phyloP scores from a whole-genome alignment of 352 stramenopile species.

The Thraustotheca clavata region DNA sequence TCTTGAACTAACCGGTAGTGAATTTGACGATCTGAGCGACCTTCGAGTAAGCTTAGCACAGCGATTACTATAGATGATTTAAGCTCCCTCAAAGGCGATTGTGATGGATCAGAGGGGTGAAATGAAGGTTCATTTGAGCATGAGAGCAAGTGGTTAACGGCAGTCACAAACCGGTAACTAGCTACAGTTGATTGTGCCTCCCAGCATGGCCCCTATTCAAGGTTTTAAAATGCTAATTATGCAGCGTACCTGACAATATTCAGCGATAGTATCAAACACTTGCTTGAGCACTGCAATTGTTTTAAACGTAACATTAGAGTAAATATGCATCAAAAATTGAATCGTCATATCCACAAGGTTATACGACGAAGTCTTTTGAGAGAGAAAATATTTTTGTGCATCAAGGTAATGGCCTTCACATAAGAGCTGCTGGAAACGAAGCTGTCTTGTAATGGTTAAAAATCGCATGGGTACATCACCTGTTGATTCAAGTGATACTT shows the following conservation, averaged over 20 bases:
- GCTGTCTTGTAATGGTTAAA: slow-evolving; percentile 35
- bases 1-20: slow-evolving; percentile 61
- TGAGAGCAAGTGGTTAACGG: slow-evolving; percentile 57
- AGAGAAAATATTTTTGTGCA: slow-evolving; percentile 46
- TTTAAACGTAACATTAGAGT: slow-evolving; percentile 37
- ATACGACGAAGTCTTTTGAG: slow-evolving; percentile 28
- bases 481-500: not conserved
- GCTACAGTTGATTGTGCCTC: slow-evolving; percentile 65
- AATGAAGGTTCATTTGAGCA: slow-evolving; percentile 36
- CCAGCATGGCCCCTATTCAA: slow-evolving; percentile 36
- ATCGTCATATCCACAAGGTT: slow-evolving; percentile 64
- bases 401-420: slow-evolving; percentile 67
- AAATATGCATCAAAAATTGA: slow-evolving; percentile 55
- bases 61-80: slow-evolving; percentile 51
- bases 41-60: slow-evolving; percentile 55
- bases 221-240: not conserved
- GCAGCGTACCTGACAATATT: slow-evolving; percentile 46
- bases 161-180: slow-evolving; percentile 69
- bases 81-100: slow-evolving; percentile 28
- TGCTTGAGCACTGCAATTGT: slow-evolving; percentile 52
- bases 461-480: not conserved
- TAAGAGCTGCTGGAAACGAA: slow-evolving; percentile 63
- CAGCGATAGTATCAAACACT: slow-evolving; percentile 64
- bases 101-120: not conserved
- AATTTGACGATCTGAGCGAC: slow-evolving; percentile 41